Percentiles rank a stretch among this genome's conserved stretches.
These are phyloP conservation scores for Ustilago loliicola DNA, from an alignment of 1,284 basidiomycete genomes.

Conservation along the genomic window DNA sequence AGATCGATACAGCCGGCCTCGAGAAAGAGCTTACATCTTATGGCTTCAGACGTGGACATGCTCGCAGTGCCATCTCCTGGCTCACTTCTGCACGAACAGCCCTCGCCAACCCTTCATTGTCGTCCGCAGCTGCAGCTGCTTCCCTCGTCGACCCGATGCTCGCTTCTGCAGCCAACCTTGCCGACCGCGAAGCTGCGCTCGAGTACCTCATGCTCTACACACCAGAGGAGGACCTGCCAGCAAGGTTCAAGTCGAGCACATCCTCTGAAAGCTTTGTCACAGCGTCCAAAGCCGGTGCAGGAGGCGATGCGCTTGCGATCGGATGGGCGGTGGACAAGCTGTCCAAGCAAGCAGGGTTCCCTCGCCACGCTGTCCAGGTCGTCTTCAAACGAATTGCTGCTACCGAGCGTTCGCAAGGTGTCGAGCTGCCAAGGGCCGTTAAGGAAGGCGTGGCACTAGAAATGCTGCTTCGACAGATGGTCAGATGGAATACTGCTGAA, in stretches of 20 bases:
- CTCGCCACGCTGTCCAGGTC: conserved; percentile 78
- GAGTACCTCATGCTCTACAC: conserved; percentile 82
- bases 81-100: conserved; percentile 52
- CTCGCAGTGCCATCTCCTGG: conserved; percentile 59
- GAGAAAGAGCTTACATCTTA: conserved; percentile 59
- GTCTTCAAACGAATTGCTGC: conserved; percentile 70
- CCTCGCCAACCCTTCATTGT: conserved; percentile 29
- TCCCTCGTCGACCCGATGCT: conserved; percentile 53
- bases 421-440: conserved; percentile 20
- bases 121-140: conserved; percentile 14
- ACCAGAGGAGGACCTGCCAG: conserved; percentile 83
- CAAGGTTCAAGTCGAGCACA: conserved; percentile 72
- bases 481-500: conserved; percentile 32
- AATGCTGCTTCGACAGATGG: conserved; percentile 45
- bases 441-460: conserved; percentile 56
- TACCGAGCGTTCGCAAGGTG: conserved; percentile 13
- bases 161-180: conserved; percentile 56
- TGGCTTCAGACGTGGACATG: conserved; percentile 67
- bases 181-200: conserved; percentile 76
- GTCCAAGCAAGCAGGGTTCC: conserved; percentile 86
- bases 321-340: conserved; percentile 88
- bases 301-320: conserved; percentile 76
- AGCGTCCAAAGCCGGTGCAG: conserved; percentile 73
- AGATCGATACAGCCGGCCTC: conserved; percentile 46
- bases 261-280: conserved; percentile 80